These are phyloP conservation scores for Thelephora terrestris DNA, from an alignment of 1,284 basidiomycete genomes.

Conservation along the genomic window DNA sequence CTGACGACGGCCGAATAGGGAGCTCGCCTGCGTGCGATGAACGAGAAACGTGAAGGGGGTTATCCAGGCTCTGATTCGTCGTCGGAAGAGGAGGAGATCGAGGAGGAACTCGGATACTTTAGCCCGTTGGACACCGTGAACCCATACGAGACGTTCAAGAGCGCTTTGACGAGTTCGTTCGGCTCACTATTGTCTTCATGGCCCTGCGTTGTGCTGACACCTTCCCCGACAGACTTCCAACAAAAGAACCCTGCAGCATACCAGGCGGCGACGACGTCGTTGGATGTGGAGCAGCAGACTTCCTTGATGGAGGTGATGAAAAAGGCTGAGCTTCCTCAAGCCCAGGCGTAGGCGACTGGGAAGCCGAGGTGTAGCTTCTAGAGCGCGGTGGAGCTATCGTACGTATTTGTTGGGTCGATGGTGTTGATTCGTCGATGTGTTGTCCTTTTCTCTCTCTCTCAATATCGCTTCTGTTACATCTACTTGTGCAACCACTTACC, in stretches of 20 bases:
- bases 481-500: too few species aligned
- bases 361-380: too few species aligned
- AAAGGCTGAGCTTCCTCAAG: constrained; percentile 26
- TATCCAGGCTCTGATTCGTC: constrained; percentile 37
- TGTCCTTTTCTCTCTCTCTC: too few species aligned
- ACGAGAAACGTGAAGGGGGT: constrained; percentile 31
- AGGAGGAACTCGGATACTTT: constrained; percentile 73
- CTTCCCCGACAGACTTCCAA: constrained; percentile 48
- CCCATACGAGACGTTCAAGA: constrained; percentile 65
- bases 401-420: too few species aligned
- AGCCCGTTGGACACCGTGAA: constrained; percentile 68
- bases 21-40: constrained; percentile 55
- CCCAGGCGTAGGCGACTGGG: too few species aligned
- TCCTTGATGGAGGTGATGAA: constrained; percentile 75
- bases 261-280: constrained; percentile 58
- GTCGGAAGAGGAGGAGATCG: constrained; percentile 47
- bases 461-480: too few species aligned
- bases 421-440: too few species aligned
- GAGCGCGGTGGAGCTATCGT: too few species aligned
- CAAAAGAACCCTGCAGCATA: constrained; percentile 56
- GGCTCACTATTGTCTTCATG: background rate
- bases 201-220: background rate
- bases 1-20: constrained; percentile 32
- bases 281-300: constrained; percentile 66
- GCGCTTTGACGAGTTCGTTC: constrained; percentile 54